Evolutionary conservation across 2,329 filamentous ascomycete species (phyloP).

Genomic region (Sordariomycetes sp.): DNA sequence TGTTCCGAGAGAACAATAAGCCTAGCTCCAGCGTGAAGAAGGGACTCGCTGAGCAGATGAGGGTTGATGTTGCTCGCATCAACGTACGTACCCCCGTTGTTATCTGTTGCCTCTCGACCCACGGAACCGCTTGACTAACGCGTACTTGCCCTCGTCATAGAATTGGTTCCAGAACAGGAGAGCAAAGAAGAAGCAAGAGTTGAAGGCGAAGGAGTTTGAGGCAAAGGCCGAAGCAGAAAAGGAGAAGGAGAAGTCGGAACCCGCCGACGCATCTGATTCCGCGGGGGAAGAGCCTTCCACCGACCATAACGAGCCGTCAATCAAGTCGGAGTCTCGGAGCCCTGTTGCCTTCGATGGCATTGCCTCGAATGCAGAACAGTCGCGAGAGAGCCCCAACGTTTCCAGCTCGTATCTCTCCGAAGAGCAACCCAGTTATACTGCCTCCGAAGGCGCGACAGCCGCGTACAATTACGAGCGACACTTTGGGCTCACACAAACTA

Average conservation of each 20-base stretch:
- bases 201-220: slow-evolving; percentile 33
- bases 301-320: background rate
- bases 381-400: background rate
- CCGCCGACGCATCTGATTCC: background rate
- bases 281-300: background rate
- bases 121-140: background rate
- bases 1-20: slow-evolving; percentile 52
- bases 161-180: slow-evolving; percentile 59
- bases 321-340: slow-evolving; percentile 1
- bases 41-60: slow-evolving; percentile 45
- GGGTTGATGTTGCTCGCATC: slow-evolving; percentile 49
- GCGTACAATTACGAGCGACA: background rate
- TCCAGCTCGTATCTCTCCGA: background rate
- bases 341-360: background rate
- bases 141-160: slow-evolving; percentile 18
- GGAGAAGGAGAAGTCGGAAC: background rate
- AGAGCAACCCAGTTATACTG: background rate
- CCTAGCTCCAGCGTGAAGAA: slow-evolving; percentile 49
- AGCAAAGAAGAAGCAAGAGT: slow-evolving; percentile 52
- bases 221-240: slow-evolving; percentile 1
- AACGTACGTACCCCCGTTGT: slow-evolving; percentile 30
- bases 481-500: background rate
- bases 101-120: background rate
- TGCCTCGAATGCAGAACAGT: background rate
- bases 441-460: background rate